Conservation (phyloP, 768 basidiomycete genomes). For the Boletus speciosus region DNA sequence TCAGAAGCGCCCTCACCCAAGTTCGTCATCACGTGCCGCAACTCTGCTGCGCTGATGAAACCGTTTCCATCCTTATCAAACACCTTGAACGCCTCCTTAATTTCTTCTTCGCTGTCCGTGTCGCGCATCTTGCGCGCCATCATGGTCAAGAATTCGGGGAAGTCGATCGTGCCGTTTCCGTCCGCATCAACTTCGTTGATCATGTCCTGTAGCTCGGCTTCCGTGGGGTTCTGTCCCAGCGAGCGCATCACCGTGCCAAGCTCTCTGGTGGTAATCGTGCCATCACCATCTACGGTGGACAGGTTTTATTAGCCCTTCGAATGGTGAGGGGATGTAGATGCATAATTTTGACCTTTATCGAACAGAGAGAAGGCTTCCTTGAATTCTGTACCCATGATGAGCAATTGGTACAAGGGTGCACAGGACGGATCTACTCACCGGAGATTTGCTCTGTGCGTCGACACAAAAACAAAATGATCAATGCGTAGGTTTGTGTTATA, state of each 20-base stretch:
- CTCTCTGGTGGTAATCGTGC: slow-evolving; percentile 87
- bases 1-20: slow-evolving; percentile 51
- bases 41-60: slow-evolving; percentile 80
- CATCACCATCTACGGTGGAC: slow-evolving; percentile 69
- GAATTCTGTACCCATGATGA: slow-evolving; percentile 60
- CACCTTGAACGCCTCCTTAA: slow-evolving; percentile 94
- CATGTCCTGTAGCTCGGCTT: slow-evolving; percentile 91
- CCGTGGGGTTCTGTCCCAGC: slow-evolving; percentile 88
- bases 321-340: no score
- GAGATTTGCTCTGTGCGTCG: slow-evolving; percentile 78
- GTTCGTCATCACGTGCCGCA: slow-evolving; percentile 89
- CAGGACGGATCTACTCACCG: slow-evolving; percentile 46
- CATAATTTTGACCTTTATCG: slow-evolving; percentile 67
- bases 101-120: slow-evolving; percentile 90
- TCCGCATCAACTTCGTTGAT: slow-evolving; percentile 93
- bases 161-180: slow-evolving; percentile 86
- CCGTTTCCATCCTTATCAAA: slow-evolving; percentile 97
- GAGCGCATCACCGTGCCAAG: slow-evolving; percentile 94
- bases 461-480: background rate
- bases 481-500: background rate
- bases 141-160: slow-evolving; percentile 79
- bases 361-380: slow-evolving; percentile 99
- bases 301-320: background rate
- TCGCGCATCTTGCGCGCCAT: slow-evolving; percentile 90
- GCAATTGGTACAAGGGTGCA: background rate